These are phyloP conservation scores for Eutrema yunnanense DNA, from an alignment of 345 rosid species.

Conservation along the genomic window DNA sequence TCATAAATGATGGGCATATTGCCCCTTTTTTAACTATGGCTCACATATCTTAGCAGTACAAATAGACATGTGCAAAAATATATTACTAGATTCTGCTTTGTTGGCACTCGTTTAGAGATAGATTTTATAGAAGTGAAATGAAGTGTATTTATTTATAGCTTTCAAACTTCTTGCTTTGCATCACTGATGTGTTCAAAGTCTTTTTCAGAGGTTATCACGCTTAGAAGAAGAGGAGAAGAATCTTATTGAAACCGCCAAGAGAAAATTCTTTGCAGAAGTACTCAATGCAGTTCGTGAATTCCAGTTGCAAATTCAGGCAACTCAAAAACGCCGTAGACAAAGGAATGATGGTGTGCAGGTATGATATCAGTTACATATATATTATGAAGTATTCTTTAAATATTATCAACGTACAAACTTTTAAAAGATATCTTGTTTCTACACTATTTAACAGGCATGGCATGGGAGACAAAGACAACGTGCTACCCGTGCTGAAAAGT, in stretches of 20 bases:
- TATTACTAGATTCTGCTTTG: neutral
- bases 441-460: constrained; percentile 63
- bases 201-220: constrained; percentile 73
- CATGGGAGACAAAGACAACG: constrained; percentile 99
- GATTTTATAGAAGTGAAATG: neutral
- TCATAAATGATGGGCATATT: neutral
- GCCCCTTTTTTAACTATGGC: neutral
- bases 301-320: constrained; percentile 72
- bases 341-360: constrained; percentile 95
- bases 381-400: neutral
- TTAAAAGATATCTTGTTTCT: neutral
- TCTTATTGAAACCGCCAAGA: constrained; percentile 68
- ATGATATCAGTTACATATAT: neutral
- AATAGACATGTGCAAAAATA: neutral
- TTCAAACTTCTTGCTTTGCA: constrained; percentile 7
- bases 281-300: constrained; percentile 90
- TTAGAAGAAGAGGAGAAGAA: constrained; percentile 85
- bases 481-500: constrained; percentile 92
- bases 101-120: neutral
- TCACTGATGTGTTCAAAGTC: constrained; percentile 19
- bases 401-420: neutral
- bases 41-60: neutral
- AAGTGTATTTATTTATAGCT: neutral
- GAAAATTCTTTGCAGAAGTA: constrained; percentile 81
- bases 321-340: constrained; percentile 88